A percentile compares a stretch with the other conserved stretches of the same genome.
Conservation (phyloP, 2,329 filamentous ascomycete genomes). For the Blastomyces silverae region DNA sequence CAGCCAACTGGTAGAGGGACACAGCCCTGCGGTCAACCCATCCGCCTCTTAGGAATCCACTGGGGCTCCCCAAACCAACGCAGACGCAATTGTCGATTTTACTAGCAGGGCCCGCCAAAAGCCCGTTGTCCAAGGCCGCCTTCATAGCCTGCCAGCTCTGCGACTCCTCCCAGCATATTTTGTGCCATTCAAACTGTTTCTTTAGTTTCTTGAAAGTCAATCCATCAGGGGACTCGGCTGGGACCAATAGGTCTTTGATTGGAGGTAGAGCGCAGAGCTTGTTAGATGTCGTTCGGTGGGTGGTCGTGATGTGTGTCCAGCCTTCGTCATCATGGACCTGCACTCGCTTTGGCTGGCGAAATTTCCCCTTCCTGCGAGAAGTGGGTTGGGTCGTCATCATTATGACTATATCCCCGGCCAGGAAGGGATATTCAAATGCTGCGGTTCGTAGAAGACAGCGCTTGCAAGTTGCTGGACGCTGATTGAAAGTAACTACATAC, state of each 20-base stretch:
- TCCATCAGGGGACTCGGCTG: slow-evolving; percentile 34
- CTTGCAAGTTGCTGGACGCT: no score
- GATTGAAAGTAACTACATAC: no score
- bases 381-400: slow-evolving; percentile 7
- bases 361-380: slow-evolving; percentile 10
- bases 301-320: slow-evolving; percentile 41
- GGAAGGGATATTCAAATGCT: background rate
- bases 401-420: background rate
- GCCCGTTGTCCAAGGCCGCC: slow-evolving; percentile 16
- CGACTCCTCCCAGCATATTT: slow-evolving; percentile 29
- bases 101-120: background rate
- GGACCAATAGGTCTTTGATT: slow-evolving; percentile 24
- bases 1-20: slow-evolving; percentile 39
- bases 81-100: slow-evolving; percentile 32
- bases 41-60: slow-evolving; percentile 38
- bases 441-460: background rate
- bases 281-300: slow-evolving; percentile 15
- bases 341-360: slow-evolving; percentile 29
- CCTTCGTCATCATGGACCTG: slow-evolving; percentile 36
- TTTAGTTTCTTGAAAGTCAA: slow-evolving; percentile 31
- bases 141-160: slow-evolving; percentile 26
- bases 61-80: slow-evolving; percentile 38
- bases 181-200: slow-evolving; percentile 28
- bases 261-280: slow-evolving; percentile 7
- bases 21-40: slow-evolving; percentile 39